phyloP scores from a whole-genome alignment of 2,329 filamentous ascomycete species.

The Aspergillus texensis region DNA sequence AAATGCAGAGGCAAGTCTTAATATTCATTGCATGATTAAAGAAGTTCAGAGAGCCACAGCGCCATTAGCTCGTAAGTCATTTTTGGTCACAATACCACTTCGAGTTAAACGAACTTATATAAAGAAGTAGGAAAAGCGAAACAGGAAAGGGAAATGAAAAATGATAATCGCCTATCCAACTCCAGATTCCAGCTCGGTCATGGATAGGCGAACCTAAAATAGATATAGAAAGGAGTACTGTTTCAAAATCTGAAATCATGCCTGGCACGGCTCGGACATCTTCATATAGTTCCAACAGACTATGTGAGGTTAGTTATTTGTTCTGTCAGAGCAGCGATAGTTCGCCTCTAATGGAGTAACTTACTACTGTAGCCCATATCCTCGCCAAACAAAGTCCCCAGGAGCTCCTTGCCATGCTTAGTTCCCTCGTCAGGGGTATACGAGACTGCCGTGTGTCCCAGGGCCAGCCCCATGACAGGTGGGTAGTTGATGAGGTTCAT shows the following conservation, averaged over 20 bases:
- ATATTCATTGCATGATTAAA: background rate
- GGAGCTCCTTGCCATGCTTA: conserved; percentile 16
- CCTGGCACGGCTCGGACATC: conserved; percentile 41
- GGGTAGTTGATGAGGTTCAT: conserved; percentile 57
- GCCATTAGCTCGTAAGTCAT: background rate
- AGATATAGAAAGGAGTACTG: background rate
- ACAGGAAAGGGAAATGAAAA: background rate
- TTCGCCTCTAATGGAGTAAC: conserved; percentile 32
- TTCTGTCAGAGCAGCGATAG: no score
- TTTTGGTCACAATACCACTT: background rate
- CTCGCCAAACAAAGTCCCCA: conserved; percentile 63
- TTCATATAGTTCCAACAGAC: conserved; percentile 61
- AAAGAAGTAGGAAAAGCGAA: background rate
- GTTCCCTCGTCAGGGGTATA: conserved; percentile 63
- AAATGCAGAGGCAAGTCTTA: background rate
- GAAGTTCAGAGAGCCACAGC: background rate
- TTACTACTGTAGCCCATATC: conserved; percentile 68
- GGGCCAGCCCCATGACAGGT: conserved; percentile 70
- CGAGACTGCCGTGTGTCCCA: conserved; percentile 69
- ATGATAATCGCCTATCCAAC: background rate
- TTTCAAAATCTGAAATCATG: conserved; percentile 9
- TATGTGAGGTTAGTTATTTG: conserved; percentile 27
- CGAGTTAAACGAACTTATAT: background rate
- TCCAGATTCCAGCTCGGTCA: background rate
- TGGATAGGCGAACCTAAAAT: background rate